These are phyloP conservation scores for Insectozyma bohioensis DNA, from an alignment of 1,139 yeast species.

Conservation along the genomic window DNA sequence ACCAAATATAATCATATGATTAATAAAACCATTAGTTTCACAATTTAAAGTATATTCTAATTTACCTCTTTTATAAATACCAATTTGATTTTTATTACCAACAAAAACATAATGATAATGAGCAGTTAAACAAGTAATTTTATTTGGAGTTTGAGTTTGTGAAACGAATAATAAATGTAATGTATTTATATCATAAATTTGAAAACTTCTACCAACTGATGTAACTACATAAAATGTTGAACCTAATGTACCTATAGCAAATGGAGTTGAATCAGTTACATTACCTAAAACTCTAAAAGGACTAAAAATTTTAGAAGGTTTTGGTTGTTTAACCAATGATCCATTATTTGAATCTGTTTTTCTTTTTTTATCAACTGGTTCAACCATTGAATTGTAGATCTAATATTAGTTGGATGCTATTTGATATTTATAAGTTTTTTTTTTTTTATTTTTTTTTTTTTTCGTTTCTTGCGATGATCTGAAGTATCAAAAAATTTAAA, in stretches of 20 bases:
- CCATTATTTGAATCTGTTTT: conserved; percentile 17
- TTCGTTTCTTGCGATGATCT: conserved; percentile 10
- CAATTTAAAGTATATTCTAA: conserved; percentile 55
- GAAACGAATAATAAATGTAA: conserved; percentile 86
- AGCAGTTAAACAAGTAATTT: conserved; percentile 71
- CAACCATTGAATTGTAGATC: conserved; percentile 24
- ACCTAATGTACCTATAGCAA: conserved; percentile 87
- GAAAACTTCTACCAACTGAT: conserved; percentile 86
- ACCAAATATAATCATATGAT: conserved; percentile 68
- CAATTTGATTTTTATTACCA: conserved; percentile 68
- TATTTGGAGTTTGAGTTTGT: conserved; percentile 67
- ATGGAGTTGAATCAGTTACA: conserved; percentile 76
- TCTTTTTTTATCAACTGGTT: conserved; percentile 32
- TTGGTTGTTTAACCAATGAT: conserved; percentile 8
- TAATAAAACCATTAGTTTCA: conserved; percentile 38
- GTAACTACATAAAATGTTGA: conserved; percentile 85
- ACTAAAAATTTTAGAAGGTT: conserved; percentile 39
- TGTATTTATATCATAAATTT: conserved; percentile 89
- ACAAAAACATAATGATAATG: conserved; percentile 86
- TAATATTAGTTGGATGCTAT: not conserved
- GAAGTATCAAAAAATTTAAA: not conserved
- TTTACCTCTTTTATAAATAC: conserved; percentile 81
- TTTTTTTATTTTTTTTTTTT: conserved; percentile 8
- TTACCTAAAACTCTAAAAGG: conserved; percentile 58
- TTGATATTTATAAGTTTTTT: conserved; percentile 1